A percentile compares a stretch with the other conserved stretches of the same genome.
Conservation (phyloP, 2,329 filamentous ascomycete species). For the Dryadomyces quercivorus region DNA sequence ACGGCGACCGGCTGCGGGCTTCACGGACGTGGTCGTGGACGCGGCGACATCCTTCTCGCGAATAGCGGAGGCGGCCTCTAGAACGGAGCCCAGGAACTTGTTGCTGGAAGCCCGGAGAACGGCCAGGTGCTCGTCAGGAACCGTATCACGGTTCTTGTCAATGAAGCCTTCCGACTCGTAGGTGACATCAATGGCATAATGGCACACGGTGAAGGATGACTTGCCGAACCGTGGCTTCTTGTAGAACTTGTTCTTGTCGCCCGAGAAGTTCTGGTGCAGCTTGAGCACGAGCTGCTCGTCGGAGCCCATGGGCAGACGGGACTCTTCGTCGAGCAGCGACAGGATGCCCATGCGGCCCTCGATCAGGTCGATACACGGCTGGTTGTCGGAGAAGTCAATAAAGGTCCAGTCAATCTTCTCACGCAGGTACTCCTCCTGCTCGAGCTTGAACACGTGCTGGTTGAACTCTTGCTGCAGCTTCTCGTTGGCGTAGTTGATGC, state of each 20-base stretch:
- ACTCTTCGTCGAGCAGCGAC: slow-evolving; percentile 90
- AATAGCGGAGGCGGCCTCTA: slow-evolving; percentile 75
- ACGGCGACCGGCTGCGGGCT: slow-evolving; percentile 68
- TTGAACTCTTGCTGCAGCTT: slow-evolving; percentile 99
- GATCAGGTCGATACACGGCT: slow-evolving; percentile 96
- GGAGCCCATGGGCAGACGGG: slow-evolving; percentile 88
- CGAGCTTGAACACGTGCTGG: slow-evolving; percentile 96
- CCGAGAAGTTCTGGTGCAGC: slow-evolving; percentile 83
- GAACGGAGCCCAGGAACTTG: slow-evolving; percentile 68
- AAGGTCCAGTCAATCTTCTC: slow-evolving; percentile 99
- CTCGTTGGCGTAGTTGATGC: slow-evolving; percentile 99
- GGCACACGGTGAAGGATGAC: slow-evolving; percentile 93
- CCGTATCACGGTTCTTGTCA: slow-evolving; percentile 97
- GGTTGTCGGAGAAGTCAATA: slow-evolving; percentile 98
- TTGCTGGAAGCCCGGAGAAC: slow-evolving; percentile 78
- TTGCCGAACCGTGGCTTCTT: slow-evolving; percentile 98
- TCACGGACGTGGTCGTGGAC: slow-evolving; percentile 58
- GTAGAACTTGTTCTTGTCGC: slow-evolving; percentile 90
- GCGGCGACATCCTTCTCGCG: slow-evolving; percentile 75
- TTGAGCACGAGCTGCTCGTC: slow-evolving; percentile 97
- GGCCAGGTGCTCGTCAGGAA: slow-evolving; percentile 96
- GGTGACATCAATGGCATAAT: slow-evolving; percentile 95
- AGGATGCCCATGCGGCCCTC: slow-evolving; percentile 93
- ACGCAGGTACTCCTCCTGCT: slow-evolving; percentile 92
- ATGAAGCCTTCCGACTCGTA: slow-evolving; percentile 99